A percentile compares a stretch with the other conserved stretches of the same genome.
Evolutionary conservation across 805 yeast genomes (phyloP).

Genomic region (Saturnispora dispora): DNA sequence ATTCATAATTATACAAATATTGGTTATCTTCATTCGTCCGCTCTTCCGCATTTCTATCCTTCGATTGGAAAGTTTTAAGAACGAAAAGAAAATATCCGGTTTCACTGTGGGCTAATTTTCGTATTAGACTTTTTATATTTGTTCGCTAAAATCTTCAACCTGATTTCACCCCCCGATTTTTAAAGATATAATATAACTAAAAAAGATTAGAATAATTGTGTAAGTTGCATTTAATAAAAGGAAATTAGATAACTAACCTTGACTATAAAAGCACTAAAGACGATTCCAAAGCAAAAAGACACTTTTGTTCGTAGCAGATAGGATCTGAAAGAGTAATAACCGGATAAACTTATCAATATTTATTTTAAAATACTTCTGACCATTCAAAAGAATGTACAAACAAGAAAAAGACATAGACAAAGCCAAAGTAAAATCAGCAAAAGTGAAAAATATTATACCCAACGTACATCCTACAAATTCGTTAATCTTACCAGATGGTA

Average conservation of each 20-base stretch:
- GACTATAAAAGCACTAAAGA: neutral
- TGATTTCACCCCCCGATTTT: neutral
- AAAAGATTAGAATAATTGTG: neutral
- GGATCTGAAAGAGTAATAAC: neutral
- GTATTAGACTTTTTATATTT: neutral
- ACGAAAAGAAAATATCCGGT: neutral
- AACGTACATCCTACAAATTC: slow-evolving; percentile 21
- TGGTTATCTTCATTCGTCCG: too few relatives aligned
- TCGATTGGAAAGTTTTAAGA: neutral
- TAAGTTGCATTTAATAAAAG: neutral
- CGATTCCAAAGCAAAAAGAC: neutral
- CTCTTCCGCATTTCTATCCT: neutral
- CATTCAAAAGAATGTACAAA: neutral
- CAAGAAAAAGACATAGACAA: neutral
- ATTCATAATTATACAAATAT: too few relatives aligned
- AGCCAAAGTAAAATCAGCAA: neutral
- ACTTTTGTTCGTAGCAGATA: neutral
- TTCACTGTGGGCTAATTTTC: neutral
- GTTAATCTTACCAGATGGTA: slow-evolving; percentile 24
- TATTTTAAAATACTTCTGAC: neutral
- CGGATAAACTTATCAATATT: neutral
- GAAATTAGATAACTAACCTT: too few relatives aligned
- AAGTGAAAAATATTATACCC: slow-evolving; percentile 15
- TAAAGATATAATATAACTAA: neutral
- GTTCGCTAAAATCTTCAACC: neutral